Evolutionary conservation across 768 basidiomycete genomes (phyloP).

Genomic region (Podaxis sp.): DNA sequence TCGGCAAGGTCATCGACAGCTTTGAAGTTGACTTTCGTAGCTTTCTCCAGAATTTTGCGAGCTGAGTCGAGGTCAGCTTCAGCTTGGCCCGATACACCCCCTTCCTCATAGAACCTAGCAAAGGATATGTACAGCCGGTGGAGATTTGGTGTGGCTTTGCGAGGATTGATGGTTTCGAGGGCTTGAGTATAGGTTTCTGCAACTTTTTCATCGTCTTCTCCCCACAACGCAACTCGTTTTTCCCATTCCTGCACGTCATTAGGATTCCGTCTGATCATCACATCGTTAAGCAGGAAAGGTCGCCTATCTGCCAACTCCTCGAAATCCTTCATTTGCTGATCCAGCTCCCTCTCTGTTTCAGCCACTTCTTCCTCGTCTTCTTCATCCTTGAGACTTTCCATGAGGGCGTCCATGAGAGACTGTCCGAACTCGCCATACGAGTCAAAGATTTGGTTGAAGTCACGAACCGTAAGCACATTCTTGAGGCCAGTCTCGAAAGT

Average conservation of each 20-base stretch:
- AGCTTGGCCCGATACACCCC: slow-evolving; percentile 74
- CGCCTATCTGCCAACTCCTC: slow-evolving; percentile 92
- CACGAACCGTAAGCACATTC: slow-evolving; percentile 85
- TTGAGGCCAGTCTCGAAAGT: slow-evolving; percentile 88
- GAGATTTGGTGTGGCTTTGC: slow-evolving; percentile 86
- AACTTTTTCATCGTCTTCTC: slow-evolving; percentile 91
- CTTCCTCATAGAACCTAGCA: slow-evolving; percentile 96
- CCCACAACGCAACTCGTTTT: slow-evolving; percentile 91
- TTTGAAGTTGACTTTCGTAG: slow-evolving; percentile 86
- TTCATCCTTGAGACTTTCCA: slow-evolving; percentile 82
- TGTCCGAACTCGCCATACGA: slow-evolving; percentile 94
- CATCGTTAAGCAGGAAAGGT: slow-evolving; percentile 96
- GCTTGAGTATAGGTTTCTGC: slow-evolving; percentile 92
- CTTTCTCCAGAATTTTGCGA: slow-evolving; percentile 91
- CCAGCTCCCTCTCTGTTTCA: slow-evolving; percentile 80
- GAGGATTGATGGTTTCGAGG: slow-evolving; percentile 80
- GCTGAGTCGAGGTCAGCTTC: slow-evolving; percentile 82
- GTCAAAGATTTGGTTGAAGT: slow-evolving; percentile 98
- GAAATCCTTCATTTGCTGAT: slow-evolving; percentile 85
- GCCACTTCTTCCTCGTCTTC: slow-evolving; percentile 78
- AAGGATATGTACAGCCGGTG: slow-evolving; percentile 92
- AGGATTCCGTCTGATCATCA: slow-evolving; percentile 86
- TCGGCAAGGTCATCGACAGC: slow-evolving; percentile 97
- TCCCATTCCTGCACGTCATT: slow-evolving; percentile 99
- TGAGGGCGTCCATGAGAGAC: slow-evolving; percentile 81